Evolutionary conservation across 2,329 filamentous ascomycete genomes (phyloP).

Genomic region (Fusarium napiforme): DNA sequence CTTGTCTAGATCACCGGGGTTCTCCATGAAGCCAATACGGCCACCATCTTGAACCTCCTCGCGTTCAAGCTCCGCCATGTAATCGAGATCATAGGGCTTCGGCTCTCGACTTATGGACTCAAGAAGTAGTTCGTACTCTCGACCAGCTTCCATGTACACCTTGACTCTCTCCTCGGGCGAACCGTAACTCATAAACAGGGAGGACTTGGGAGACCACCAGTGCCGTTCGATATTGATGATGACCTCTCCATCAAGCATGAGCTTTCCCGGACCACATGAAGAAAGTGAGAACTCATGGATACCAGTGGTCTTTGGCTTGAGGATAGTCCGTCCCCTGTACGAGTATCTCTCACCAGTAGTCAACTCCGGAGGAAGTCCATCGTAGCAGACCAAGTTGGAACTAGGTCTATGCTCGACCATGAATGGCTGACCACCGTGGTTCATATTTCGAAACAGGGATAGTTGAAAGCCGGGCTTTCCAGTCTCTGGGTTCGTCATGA

Average conservation of each 20-base stretch:
- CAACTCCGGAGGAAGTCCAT: conserved; percentile 25
- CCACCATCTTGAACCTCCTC: conserved; percentile 32
- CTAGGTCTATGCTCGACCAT: conserved; percentile 26
- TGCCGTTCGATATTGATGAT: conserved; percentile 24
- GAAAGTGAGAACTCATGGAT: conserved; percentile 25
- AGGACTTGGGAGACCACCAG: conserved; percentile 33
- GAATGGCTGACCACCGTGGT: conserved; percentile 18
- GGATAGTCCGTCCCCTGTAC: conserved; percentile 10
- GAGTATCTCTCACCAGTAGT: conserved; percentile 31
- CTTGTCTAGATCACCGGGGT: conserved; percentile 13
- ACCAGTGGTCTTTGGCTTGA: conserved; percentile 20
- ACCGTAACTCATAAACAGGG: conserved; percentile 33
- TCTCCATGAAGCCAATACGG: conserved; percentile 28
- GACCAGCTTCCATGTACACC: conserved; percentile 21
- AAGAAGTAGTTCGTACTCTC: conserved; percentile 14
- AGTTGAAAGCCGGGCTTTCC: conserved; percentile 13
- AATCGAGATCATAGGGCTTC: conserved; percentile 23
- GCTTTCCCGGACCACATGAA: conserved; percentile 16
- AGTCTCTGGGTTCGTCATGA: conserved; percentile 26
- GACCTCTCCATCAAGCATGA: conserved; percentile 18
- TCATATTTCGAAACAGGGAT: conserved; percentile 21
- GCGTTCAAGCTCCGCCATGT: conserved; percentile 21
- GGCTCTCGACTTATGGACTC: conserved; percentile 27
- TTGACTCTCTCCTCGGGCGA: conserved; percentile 18
- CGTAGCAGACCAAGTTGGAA: conserved; percentile 31